phyloP scores from a whole-genome alignment of 495 filamentous ascomycete species.

The Ascodesmis nigricans region DNA sequence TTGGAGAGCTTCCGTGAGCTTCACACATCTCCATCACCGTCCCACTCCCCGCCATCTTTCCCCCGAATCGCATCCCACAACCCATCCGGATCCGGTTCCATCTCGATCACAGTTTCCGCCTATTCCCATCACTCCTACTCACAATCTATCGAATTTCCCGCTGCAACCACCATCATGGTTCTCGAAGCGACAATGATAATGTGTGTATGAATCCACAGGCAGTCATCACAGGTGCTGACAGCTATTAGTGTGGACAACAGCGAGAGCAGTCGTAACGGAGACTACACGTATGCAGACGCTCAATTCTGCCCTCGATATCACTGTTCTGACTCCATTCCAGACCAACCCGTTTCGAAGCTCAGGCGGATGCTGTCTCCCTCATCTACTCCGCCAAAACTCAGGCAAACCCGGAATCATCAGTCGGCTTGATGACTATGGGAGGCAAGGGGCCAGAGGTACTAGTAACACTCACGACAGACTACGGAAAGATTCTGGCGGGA shows the following conservation, averaged over 20 bases:
- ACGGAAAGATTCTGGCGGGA: slow-evolving; percentile 83
- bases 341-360: slow-evolving; percentile 85
- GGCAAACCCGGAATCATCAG: slow-evolving; percentile 85
- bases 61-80: too few species aligned
- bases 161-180: slow-evolving; percentile 25
- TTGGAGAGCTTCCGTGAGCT: too few species aligned
- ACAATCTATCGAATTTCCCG: slow-evolving; percentile 2
- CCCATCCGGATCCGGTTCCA: slow-evolving; percentile 12
- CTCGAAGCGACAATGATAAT: slow-evolving; percentile 45
- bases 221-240: too few species aligned
- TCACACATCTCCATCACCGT: slow-evolving; percentile 9
- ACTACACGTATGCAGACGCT: slow-evolving; percentile 56
- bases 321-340: slow-evolving; percentile 22
- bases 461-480: slow-evolving; percentile 83
- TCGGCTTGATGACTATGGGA: slow-evolving; percentile 97
- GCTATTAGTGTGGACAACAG: slow-evolving; percentile 71
- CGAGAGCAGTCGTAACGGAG: slow-evolving; percentile 91
- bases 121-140: slow-evolving; percentile 2
- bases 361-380: slow-evolving; percentile 81
- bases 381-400: slow-evolving; percentile 86
- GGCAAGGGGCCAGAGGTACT: slow-evolving; percentile 91
- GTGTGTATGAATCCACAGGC: too few species aligned
- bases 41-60: slow-evolving; percentile 6
- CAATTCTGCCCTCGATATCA: not conserved
- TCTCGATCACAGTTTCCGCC: not conserved